Percentiles rank a stretch among this genome's conserved stretches.
Evolutionary conservation across 2,329 filamentous ascomycete genomes (phyloP).

Genomic region (Tolypocladium ophioglossoides): DNA sequence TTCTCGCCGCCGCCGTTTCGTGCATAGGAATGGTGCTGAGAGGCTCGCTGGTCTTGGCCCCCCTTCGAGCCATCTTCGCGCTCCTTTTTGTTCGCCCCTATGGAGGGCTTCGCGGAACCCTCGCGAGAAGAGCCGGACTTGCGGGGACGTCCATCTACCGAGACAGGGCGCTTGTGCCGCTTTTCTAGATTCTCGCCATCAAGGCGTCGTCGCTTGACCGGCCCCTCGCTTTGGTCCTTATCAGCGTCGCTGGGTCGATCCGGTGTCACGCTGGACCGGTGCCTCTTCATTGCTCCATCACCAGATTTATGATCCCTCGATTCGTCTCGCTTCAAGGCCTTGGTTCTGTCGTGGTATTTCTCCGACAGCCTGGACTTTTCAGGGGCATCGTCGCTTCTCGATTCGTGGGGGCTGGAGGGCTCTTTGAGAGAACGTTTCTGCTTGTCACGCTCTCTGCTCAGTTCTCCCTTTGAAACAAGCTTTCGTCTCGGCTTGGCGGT

Average conservation of each 20-base stretch:
- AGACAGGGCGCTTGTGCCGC: slow-evolving; percentile 29
- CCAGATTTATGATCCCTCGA: slow-evolving; percentile 43
- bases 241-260: slow-evolving; percentile 39
- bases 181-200: slow-evolving; percentile 43
- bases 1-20: slow-evolving; percentile 34
- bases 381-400: slow-evolving; percentile 33
- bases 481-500: slow-evolving; percentile 50
- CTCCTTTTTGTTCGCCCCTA: slow-evolving; percentile 24
- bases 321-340: slow-evolving; percentile 51
- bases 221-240: slow-evolving; percentile 40
- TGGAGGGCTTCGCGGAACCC: slow-evolving; percentile 18
- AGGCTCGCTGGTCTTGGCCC: slow-evolving; percentile 23
- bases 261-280: slow-evolving; percentile 48
- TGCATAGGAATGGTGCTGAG: slow-evolving; percentile 29
- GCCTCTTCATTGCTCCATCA: slow-evolving; percentile 45
- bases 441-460: slow-evolving; percentile 48
- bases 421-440: slow-evolving; percentile 45
- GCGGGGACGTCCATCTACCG: slow-evolving; percentile 34
- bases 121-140: slow-evolving; percentile 34
- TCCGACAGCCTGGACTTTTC: slow-evolving; percentile 41
- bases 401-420: slow-evolving; percentile 40
- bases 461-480: slow-evolving; percentile 51
- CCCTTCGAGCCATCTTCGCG: slow-evolving; percentile 30
- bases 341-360: slow-evolving; percentile 48
- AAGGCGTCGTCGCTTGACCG: slow-evolving; percentile 46